Base-by-base conservation (phyloP, 2,329 filamentous ascomycete species). In the Gnomoniopsis sp. region DNA sequence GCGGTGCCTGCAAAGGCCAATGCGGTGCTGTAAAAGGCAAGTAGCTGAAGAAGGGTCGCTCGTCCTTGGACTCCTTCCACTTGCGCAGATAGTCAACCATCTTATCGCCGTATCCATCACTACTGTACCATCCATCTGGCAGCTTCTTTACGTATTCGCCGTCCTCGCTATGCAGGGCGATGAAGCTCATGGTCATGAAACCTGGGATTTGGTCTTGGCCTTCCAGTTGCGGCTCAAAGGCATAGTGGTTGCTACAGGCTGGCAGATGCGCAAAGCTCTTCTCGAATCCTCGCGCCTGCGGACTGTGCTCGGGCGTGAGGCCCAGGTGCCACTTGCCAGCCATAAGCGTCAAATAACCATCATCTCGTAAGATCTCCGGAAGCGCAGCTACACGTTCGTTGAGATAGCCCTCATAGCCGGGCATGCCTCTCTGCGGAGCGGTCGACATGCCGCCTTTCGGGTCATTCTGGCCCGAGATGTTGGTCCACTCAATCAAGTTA, bases 1-100 rank as follows among this genome's bases (percentile, higher is more conserved):
- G 69, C 0, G 83, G 82, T 0, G 82, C 82, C 64, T 87, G 84
- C 7, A 87, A 70, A 1, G 84, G 84, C 84, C 84, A 87, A 63
- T 87, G 84, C 1, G 84, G 84, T 0, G 84, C 84, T 0, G 83
- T 84, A 67, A 86, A 87, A 1, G 84, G 82, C 2, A 84, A 72
- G 66, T 85, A 86, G 1, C 72, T 82, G 64, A 86, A 87, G 72
- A 87, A 86, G 0, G 83, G 79, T 50, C 68, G 62, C 4, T 71
- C 64, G 2, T 53, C 44, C 1, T 66, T 65, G 6, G 58, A 69
- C 60, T 65, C 71, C 60, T 67, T 77, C 71, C 81, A 77, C 51
- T 81, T 77, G 38, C 74, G 70, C 1, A 84, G 70, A 53, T 83
- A 84, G 17, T 75, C 63, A 7, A 83, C 64, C 74, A 85, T 77